A percentile compares a stretch with the other conserved stretches of the same genome.
Conservation (phyloP, 306 rosid species). For the Medicago ruthenica region DNA sequence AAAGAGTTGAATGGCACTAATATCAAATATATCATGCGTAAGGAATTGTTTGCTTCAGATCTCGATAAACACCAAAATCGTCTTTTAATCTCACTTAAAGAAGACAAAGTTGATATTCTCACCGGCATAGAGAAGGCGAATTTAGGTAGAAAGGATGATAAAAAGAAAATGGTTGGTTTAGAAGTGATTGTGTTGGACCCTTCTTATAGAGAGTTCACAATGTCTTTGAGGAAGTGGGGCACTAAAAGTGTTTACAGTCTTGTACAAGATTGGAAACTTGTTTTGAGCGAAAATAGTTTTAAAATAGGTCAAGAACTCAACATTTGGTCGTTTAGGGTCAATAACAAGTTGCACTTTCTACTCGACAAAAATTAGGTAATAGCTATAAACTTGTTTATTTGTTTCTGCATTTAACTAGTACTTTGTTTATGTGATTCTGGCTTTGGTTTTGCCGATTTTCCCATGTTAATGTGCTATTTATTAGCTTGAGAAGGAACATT, state of each 20-base stretch:
- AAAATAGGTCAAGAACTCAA: background rate
- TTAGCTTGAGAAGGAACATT: no score
- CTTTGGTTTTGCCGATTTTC: background rate
- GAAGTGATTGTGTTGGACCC: background rate
- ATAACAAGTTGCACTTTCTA: background rate
- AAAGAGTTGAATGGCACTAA: background rate
- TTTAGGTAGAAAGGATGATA: background rate
- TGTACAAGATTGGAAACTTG: background rate
- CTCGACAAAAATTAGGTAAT: background rate
- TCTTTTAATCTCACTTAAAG: background rate
- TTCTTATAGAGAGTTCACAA: background rate
- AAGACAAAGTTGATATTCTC: background rate
- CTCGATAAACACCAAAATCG: background rate
- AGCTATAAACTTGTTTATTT: no score
- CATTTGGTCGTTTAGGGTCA: constrained; percentile 1
- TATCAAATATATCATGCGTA: background rate
- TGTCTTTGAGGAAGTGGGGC: background rate
- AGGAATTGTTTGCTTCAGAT: background rate
- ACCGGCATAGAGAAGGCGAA: background rate
- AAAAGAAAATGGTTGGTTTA: background rate
- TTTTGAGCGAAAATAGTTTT: background rate
- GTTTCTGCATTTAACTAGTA: no score
- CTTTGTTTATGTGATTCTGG: no score
- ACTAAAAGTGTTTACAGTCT: constrained; percentile 1
- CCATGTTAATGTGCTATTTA: no score